phyloP scores from a whole-genome alignment of 176 grass and related monocot species.

The Cenchrus purpureus region DNA sequence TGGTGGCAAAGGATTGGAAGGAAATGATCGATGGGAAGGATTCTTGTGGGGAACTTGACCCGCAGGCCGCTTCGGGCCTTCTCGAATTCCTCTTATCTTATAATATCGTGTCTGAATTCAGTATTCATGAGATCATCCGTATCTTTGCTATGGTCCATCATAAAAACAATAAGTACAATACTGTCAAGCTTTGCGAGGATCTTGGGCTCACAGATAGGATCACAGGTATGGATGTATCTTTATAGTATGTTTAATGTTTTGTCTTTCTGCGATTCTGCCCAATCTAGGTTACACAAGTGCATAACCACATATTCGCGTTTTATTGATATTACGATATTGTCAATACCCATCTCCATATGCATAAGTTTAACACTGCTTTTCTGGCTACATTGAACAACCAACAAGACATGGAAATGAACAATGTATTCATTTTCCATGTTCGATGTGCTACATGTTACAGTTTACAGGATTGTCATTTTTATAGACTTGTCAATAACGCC shows the following conservation, averaged over 20 bases:
- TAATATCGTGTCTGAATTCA: slow-evolving; percentile 46
- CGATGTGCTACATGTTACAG: not conserved
- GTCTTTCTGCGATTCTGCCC: not conserved
- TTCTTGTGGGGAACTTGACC: not conserved
- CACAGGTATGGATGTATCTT: slow-evolving; percentile 30
- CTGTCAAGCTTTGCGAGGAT: slow-evolving; percentile 16
- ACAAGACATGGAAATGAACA: not conserved
- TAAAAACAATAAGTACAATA: slow-evolving; percentile 3
- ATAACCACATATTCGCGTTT: not conserved
- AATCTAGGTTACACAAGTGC: slow-evolving; percentile 1
- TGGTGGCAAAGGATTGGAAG: slow-evolving; percentile 50
- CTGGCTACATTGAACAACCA: not conserved
- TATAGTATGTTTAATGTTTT: not conserved
- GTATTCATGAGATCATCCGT: slow-evolving; percentile 27
- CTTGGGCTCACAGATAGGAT: slow-evolving; percentile 40
- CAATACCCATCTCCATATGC: not conserved
- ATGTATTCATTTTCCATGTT: not conserved
- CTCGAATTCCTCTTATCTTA: slow-evolving; percentile 51
- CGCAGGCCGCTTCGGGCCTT: slow-evolving; percentile 27
- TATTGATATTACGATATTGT: not conserved
- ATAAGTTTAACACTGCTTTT: not conserved
- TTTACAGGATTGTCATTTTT: not conserved
- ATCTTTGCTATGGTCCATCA: slow-evolving; percentile 35
- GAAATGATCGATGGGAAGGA: not conserved
- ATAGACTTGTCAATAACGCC: not conserved